phyloP scores from a whole-genome alignment of 176 grass and related monocot species.

The Cenchrus americanus region DNA sequence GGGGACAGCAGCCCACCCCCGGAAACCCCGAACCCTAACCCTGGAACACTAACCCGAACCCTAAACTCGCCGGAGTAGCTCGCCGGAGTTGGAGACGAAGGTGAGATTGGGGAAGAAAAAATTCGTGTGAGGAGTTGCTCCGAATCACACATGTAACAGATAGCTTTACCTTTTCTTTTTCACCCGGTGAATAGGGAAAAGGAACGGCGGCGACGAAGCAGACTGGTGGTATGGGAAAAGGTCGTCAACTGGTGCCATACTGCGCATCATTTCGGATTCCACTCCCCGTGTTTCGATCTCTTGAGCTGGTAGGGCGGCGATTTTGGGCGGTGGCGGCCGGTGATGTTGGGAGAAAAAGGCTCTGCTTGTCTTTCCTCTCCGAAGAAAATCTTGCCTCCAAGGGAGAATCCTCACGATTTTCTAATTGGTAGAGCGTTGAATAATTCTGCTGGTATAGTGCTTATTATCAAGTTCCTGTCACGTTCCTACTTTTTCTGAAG shows the following conservation, averaged over 20 bases:
- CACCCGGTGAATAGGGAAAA: not conserved
- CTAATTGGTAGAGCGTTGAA: not conserved
- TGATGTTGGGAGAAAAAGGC: constrained; percentile 16
- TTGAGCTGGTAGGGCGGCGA: not conserved
- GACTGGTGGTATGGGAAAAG: not conserved
- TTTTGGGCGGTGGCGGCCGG: constrained; percentile 29
- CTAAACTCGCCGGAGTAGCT: no score
- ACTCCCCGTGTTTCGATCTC: not conserved
- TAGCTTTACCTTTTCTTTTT: not conserved
- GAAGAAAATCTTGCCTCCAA: constrained; percentile 25
- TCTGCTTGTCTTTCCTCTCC: not conserved
- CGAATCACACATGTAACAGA: no score
- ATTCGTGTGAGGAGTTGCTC: no score
- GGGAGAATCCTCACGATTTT: constrained; percentile 6
- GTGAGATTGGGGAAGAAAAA: no score
- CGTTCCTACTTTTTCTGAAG: not conserved
- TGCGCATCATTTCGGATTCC: constrained; percentile 34
- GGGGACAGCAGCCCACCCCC: no score
- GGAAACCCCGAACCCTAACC: no score
- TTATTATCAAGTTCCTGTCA: not conserved
- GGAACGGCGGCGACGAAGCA: not conserved
- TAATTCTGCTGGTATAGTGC: not conserved
- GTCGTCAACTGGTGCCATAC: not conserved
- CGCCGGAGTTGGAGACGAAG: no score
- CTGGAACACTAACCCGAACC: no score